phyloP scores from a whole-genome alignment of 192 early-diverging fungal species.

The Spizellomyces punctatus region DNA sequence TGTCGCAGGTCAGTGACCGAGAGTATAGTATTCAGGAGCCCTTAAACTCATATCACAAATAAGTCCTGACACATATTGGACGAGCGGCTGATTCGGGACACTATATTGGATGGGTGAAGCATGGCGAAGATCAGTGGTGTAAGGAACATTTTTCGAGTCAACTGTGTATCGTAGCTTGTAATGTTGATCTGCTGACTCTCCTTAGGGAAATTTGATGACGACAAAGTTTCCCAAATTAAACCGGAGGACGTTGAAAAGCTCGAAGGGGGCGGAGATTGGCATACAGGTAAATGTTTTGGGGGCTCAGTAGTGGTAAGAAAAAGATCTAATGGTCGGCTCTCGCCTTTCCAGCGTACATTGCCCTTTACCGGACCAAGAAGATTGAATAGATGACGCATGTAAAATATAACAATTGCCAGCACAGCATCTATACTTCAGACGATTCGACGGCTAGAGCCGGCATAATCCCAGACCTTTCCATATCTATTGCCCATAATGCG shows the following conservation, averaged over 20 bases:
- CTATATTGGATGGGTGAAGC: slow-evolving; percentile 94
- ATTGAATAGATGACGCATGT: too few relatives aligned
- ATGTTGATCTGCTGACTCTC: background rate
- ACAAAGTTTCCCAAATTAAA: slow-evolving; percentile 82
- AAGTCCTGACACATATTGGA: slow-evolving; percentile 93
- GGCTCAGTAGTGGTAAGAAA: too few relatives aligned
- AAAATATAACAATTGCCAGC: too few relatives aligned
- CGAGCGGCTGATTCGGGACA: slow-evolving; percentile 88
- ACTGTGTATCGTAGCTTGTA: background rate
- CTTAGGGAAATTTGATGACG: slow-evolving; percentile 87
- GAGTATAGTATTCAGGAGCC: background rate
- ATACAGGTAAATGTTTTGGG: slow-evolving; percentile 37
- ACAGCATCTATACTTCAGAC: too few relatives aligned
- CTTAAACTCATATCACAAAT: background rate
- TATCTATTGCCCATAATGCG: slow-evolving; percentile 65
- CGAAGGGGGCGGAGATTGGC: slow-evolving; percentile 83
- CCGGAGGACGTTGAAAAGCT: slow-evolving; percentile 89
- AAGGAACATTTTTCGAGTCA: slow-evolving; percentile 18
- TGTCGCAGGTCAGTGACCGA: slow-evolving; percentile 55
- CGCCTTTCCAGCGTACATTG: too few relatives aligned
- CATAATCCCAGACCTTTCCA: slow-evolving; percentile 50
- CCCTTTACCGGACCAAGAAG: too few relatives aligned
- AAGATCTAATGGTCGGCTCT: too few relatives aligned
- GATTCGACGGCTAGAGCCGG: background rate
- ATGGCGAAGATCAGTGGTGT: slow-evolving; percentile 59